Evolutionary conservation across 371 early-diverging fungal species (phyloP).

Genomic region (Mortierella sp.): DNA sequence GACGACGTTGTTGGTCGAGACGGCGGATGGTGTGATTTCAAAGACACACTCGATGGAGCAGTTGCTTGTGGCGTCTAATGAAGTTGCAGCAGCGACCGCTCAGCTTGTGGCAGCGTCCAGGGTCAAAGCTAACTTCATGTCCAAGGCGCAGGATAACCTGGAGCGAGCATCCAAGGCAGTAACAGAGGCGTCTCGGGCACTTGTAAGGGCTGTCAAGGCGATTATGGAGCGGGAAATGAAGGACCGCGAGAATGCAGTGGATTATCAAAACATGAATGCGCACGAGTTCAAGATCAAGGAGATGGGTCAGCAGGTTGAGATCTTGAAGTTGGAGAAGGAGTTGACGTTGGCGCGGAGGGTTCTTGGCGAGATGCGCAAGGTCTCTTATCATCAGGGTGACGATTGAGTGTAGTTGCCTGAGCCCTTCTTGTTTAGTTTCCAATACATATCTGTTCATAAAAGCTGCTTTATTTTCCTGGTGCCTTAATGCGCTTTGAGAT

Average conservation of each 20-base stretch:
- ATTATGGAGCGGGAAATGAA: constrained; percentile 83
- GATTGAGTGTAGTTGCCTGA: constrained; percentile 30
- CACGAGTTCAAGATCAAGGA: constrained; percentile 96
- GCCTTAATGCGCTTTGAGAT: neutral
- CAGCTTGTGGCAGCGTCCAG: constrained; percentile 97
- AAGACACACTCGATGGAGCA: constrained; percentile 94
- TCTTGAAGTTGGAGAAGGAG: constrained; percentile 95
- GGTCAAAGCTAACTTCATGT: constrained; percentile 93
- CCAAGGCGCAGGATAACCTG: constrained; percentile 91
- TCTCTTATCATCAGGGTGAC: constrained; percentile 74
- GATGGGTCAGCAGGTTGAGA: constrained; percentile 98
- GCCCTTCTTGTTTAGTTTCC: neutral
- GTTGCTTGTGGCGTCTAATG: constrained; percentile 95
- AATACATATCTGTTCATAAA: neutral
- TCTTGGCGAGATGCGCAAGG: constrained; percentile 94
- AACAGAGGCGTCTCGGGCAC: constrained; percentile 89
- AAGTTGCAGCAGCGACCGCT: constrained; percentile 96
- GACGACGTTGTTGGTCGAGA: constrained; percentile 93
- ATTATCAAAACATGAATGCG: constrained; percentile 83
- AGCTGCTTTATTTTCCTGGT: neutral
- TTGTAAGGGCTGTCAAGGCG: constrained; percentile 93
- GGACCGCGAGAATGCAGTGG: constrained; percentile 69
- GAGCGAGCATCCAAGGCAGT: constrained; percentile 96
- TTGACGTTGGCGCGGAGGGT: constrained; percentile 87
- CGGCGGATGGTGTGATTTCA: constrained; percentile 95